phyloP scores from a whole-genome alignment of 106 monocot species.

The Alisma plantagoaquatica region DNA sequence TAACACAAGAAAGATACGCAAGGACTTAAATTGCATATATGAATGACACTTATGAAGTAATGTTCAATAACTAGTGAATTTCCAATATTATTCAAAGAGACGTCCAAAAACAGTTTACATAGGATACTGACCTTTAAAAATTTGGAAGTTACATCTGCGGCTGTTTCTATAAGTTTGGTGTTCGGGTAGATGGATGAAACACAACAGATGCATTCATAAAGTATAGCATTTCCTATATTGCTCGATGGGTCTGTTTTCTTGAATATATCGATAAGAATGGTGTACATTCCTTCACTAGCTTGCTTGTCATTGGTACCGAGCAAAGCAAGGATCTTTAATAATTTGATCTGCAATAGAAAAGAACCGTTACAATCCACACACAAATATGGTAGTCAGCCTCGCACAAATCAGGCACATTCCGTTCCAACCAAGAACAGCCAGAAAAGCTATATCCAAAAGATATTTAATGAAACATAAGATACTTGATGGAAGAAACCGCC shows the following conservation, averaged over 20 bases:
- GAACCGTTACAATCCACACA: background rate
- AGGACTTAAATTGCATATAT: background rate
- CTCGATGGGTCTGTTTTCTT: constrained; percentile 72
- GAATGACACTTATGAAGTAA: background rate
- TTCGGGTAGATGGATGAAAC: constrained; percentile 90
- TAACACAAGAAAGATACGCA: background rate
- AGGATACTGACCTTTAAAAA: constrained; percentile 71
- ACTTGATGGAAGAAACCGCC: too few relatives aligned
- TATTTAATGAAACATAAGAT: too few relatives aligned
- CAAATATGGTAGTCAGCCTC: too few relatives aligned
- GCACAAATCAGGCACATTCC: too few relatives aligned
- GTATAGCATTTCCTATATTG: constrained; percentile 96
- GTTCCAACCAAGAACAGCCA: too few relatives aligned
- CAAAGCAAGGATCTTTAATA: constrained; percentile 88
- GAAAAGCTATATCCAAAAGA: too few relatives aligned
- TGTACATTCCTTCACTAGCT: constrained; percentile 85
- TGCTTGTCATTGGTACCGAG: constrained; percentile 86
- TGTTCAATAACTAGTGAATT: too few relatives aligned
- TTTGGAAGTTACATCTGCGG: constrained; percentile 85
- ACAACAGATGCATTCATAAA: constrained; percentile 96
- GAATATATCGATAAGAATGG: constrained; percentile 78
- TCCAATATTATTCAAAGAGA: background rate
- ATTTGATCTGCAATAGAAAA: constrained; percentile 59
- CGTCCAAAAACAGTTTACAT: background rate
- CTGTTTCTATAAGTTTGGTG: constrained; percentile 63